A percentile compares a stretch with the other conserved stretches of the same genome.
Conservation (phyloP, 306 rosid species). For the Vigna unguiculata region DNA sequence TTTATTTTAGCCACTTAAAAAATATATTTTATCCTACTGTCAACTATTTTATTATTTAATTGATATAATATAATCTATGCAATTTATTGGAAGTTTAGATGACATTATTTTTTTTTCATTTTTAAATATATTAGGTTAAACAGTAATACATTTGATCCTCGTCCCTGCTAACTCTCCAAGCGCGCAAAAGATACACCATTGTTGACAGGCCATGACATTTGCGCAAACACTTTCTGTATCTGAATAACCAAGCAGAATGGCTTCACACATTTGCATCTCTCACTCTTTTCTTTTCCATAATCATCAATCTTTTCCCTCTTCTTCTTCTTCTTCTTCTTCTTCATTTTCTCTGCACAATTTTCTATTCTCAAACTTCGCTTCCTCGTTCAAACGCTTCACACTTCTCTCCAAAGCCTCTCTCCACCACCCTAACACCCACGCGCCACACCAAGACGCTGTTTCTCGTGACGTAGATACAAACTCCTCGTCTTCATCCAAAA, state of each 20-base stretch:
- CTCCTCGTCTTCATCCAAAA: constrained; percentile 51
- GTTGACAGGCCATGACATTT: neutral
- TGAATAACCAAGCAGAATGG: neutral
- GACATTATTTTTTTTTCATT: no score
- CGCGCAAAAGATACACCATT: neutral
- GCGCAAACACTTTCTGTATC: neutral
- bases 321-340: constrained; percentile 34
- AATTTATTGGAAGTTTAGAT: no score
- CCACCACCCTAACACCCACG: constrained; percentile 3
- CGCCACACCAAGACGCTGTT: constrained; percentile 49
- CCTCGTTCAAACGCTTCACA: constrained; percentile 38
- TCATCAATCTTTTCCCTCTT: neutral
- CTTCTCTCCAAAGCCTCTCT: constrained; percentile 42
- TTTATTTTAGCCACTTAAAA: no score
- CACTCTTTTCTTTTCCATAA: neutral
- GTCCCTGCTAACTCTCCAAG: neutral
- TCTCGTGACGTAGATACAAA: constrained; percentile 46
- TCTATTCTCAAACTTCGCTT: constrained; percentile 18
- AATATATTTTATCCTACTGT: no score
- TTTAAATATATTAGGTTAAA: no score
- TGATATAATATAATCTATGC: no score
- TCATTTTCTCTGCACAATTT: constrained; percentile 36
- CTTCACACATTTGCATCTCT: neutral
- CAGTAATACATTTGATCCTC: neutral
- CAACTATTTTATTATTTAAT: no score